Conservation (phyloP, 768 basidiomycete species). For the Harrya chromipes region DNA sequence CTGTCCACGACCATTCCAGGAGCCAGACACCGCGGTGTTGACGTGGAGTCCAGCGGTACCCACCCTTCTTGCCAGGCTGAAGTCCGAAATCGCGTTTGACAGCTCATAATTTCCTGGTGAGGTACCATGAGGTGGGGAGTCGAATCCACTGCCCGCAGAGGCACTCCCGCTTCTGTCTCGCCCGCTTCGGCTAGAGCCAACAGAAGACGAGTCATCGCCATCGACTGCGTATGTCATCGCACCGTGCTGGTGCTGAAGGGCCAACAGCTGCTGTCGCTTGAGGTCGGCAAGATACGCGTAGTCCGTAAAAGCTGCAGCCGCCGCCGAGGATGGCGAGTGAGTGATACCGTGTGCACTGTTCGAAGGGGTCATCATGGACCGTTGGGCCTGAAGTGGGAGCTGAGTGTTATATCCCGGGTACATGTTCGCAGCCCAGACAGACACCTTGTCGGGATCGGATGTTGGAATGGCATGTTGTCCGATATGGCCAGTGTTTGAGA, state of each 20-base stretch:
- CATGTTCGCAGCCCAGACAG: conserved; percentile 31
- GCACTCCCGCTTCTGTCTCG: conserved; percentile 38
- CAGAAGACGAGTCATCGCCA: conserved; percentile 38
- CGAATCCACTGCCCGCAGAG: conserved; percentile 32
- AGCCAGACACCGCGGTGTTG: conserved; percentile 22
- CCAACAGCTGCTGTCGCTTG: conserved; percentile 30
- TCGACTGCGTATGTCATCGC: conserved; percentile 29
- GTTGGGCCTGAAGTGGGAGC: conserved; percentile 31
- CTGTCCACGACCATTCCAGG: conserved; percentile 27
- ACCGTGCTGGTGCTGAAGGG: conserved; percentile 30
- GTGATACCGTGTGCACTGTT: conserved; percentile 35
- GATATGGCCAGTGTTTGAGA: conserved; percentile 16
- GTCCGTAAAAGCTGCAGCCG: conserved; percentile 14
- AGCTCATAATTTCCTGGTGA: conserved; percentile 37
- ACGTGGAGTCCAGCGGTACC: conserved; percentile 22
- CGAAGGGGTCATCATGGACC: conserved; percentile 42
- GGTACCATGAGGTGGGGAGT: conserved; percentile 30
- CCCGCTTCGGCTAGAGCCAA: conserved; percentile 34
- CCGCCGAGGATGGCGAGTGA: conserved; percentile 15
- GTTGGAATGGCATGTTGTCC: conserved; percentile 19
- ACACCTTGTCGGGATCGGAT: conserved; percentile 26
- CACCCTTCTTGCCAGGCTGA: conserved; percentile 22
- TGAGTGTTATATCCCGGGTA: conserved; percentile 26
- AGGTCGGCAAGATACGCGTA: conserved; percentile 26
- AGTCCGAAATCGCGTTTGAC: conserved; percentile 27